Conservation (phyloP, 2,329 filamentous ascomycete species). For the Alternaria alternata region DNA sequence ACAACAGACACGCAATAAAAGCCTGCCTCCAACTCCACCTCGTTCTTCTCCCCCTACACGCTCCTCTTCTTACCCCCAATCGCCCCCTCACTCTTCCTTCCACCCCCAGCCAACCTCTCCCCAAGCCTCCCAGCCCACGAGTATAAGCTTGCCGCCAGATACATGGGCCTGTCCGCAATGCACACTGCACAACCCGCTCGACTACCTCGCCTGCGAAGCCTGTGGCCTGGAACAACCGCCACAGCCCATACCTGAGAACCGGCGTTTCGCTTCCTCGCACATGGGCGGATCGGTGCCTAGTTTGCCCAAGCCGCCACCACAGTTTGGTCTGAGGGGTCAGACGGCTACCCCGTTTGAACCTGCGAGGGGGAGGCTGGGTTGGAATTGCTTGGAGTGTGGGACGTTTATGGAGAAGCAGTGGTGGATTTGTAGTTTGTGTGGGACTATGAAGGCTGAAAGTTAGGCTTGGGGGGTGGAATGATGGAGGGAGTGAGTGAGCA, state of each 20-base stretch:
- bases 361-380: slow-evolving; percentile 61
- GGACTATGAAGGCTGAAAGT: background rate
- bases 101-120: too few species aligned
- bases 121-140: too few species aligned
- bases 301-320: slow-evolving; percentile 44
- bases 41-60: slow-evolving; percentile 19
- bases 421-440: slow-evolving; percentile 1
- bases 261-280: slow-evolving; percentile 38
- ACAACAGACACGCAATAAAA: slow-evolving; percentile 29
- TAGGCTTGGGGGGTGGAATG: background rate
- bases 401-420: slow-evolving; percentile 62
- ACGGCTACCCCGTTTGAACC: slow-evolving; percentile 53
- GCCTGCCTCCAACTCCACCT: slow-evolving; percentile 40
- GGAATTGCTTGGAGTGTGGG: slow-evolving; percentile 66
- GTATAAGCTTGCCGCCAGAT: slow-evolving; percentile 27
- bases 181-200: slow-evolving; percentile 68
- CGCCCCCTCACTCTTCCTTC: too few species aligned
- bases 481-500: too few species aligned
- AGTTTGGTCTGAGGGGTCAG: slow-evolving; percentile 35
- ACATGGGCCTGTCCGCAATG: slow-evolving; percentile 69
- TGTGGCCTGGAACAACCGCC: slow-evolving; percentile 65
- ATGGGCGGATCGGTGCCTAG: slow-evolving; percentile 21
- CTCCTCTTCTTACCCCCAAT: background rate
- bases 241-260: slow-evolving; percentile 45
- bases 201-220: slow-evolving; percentile 67